Evolutionary conservation across 371 early-diverging fungal species (phyloP).

Genomic region (Saksenaea oblongispora): DNA sequence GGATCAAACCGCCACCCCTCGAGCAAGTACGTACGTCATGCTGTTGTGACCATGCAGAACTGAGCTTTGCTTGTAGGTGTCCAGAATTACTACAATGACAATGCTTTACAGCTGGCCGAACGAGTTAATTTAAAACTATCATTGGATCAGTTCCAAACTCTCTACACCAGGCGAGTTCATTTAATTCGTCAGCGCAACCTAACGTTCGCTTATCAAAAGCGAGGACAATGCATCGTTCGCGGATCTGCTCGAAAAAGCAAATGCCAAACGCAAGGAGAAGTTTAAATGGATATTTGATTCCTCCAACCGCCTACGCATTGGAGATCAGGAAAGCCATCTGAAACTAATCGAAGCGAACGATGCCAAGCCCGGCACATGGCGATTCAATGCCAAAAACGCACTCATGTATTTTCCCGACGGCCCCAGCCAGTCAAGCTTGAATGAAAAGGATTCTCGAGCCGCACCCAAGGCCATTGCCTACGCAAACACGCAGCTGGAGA

Average conservation of each 20-base stretch:
- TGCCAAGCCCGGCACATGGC: slow-evolving; percentile 49
- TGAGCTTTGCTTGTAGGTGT: neutral
- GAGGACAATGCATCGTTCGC: slow-evolving; percentile 87
- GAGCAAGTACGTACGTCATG: neutral
- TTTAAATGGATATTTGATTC: slow-evolving; percentile 74
- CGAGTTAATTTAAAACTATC: slow-evolving; percentile 44
- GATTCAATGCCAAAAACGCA: slow-evolving; percentile 61
- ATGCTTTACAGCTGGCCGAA: slow-evolving; percentile 30
- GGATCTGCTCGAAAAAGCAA: slow-evolving; percentile 64
- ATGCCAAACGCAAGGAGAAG: slow-evolving; percentile 57
- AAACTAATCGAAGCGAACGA: slow-evolving; percentile 28
- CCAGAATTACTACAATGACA: slow-evolving; percentile 36
- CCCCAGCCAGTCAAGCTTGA: slow-evolving; percentile 32
- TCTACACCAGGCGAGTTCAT: slow-evolving; percentile 63
- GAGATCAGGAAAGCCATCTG: slow-evolving; percentile 14
- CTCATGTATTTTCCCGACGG: slow-evolving; percentile 70
- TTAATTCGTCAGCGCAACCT: slow-evolving; percentile 1
- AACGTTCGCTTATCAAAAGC: slow-evolving; percentile 20
- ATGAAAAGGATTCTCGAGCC: slow-evolving; percentile 42
- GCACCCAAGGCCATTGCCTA: slow-evolving; percentile 58
- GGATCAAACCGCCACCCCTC: neutral
- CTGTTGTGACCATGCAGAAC: neutral
- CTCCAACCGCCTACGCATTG: slow-evolving; percentile 31
- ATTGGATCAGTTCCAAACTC: slow-evolving; percentile 70
- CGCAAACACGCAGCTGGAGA: slow-evolving; percentile 53